Evolutionary conservation across 306 rosid species (phyloP).

Genomic region (Abrus precatorius): DNA sequence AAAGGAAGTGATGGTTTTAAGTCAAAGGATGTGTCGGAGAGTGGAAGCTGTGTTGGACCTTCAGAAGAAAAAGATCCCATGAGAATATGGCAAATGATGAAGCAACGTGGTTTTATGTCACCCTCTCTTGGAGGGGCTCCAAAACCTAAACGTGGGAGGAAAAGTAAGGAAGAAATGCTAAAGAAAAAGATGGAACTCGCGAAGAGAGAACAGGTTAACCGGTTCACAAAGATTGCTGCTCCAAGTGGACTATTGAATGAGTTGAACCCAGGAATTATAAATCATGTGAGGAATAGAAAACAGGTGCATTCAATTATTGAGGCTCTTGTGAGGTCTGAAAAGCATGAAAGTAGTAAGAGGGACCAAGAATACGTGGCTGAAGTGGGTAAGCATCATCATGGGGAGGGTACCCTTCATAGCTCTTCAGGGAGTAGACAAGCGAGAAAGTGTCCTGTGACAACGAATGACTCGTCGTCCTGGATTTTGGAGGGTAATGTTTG

Average conservation of each 20-base stretch:
- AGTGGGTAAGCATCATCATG: constrained; percentile 55
- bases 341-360: constrained; percentile 61
- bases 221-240: constrained; percentile 92
- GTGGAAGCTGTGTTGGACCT: constrained; percentile 83
- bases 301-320: constrained; percentile 95
- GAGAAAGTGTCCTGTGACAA: constrained; percentile 48
- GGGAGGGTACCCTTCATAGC: constrained; percentile 47
- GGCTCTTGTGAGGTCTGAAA: constrained; percentile 86
- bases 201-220: constrained; percentile 83
- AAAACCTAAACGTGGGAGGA: constrained; percentile 81
- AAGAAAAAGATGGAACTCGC: constrained; percentile 87
- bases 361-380: constrained; percentile 54
- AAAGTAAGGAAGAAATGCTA: constrained; percentile 68
- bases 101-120: constrained; percentile 90
- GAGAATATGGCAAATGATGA: constrained; percentile 84
- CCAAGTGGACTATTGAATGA: constrained; percentile 96
- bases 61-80: constrained; percentile 73
- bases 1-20: constrained; percentile 57
- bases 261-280: constrained; percentile 97
- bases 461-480: constrained; percentile 47
- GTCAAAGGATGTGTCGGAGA: constrained; percentile 75
- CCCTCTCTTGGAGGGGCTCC: constrained; percentile 92
- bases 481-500: constrained; percentile 53
- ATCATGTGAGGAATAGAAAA: constrained; percentile 94
- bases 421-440: constrained; percentile 56